Conservation (phyloP, 106 monocot species). For the Apostasia ramifera region DNA sequence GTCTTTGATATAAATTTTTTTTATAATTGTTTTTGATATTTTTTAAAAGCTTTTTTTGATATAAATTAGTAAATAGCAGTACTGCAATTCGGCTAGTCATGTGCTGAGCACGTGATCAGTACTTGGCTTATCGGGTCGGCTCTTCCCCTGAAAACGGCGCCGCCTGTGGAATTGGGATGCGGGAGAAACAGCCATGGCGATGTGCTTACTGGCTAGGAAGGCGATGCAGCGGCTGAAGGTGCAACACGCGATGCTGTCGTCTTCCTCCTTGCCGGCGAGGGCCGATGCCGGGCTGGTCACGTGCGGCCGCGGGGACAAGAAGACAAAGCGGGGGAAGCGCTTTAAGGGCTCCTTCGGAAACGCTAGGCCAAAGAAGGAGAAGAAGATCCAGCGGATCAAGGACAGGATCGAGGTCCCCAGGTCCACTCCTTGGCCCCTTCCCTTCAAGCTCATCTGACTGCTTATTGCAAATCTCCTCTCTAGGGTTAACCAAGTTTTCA, state of each 20-base stretch:
- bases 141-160: background rate
- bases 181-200: background rate
- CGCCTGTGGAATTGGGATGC: background rate
- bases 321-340: slow-evolving; percentile 86
- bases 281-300: slow-evolving; percentile 13
- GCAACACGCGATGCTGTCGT: slow-evolving; percentile 3
- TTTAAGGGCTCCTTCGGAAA: slow-evolving; percentile 93
- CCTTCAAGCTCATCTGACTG: slow-evolving; percentile 82
- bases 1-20: too few relatives aligned
- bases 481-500: background rate
- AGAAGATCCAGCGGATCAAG: slow-evolving; percentile 92
- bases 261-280: background rate
- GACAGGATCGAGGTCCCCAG: slow-evolving; percentile 83
- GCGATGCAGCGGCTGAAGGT: slow-evolving; percentile 20
- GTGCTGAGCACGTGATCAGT: too few relatives aligned
- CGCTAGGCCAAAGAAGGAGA: slow-evolving; percentile 71
- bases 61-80: too few relatives aligned
- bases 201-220: slow-evolving; percentile 27
- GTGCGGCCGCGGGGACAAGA: slow-evolving; percentile 91
- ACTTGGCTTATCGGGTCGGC: too few relatives aligned
- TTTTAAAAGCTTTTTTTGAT: too few relatives aligned
- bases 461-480: background rate
- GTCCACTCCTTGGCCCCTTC: slow-evolving; percentile 96
- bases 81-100: too few relatives aligned
- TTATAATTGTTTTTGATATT: too few relatives aligned